Base-by-base conservation (phyloP, 1,284 basidiomycete species). In the Hymenochaete sp. region DNA sequence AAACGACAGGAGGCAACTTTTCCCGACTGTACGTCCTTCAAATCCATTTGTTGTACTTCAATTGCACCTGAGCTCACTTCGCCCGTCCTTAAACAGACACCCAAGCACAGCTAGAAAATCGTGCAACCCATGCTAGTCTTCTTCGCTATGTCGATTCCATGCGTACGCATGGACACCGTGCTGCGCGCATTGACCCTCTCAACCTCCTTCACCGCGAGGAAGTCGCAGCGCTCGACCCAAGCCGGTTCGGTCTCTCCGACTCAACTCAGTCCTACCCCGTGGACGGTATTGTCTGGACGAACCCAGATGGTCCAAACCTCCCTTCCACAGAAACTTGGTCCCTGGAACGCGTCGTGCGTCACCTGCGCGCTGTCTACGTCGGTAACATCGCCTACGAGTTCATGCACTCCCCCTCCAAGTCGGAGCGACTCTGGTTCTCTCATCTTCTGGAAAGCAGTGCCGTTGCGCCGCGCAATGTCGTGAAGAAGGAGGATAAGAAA, bases 361-460 rank as follows among this genome's bases (percentile, higher is more conserved):
- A 87, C 61, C 67, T 93, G 13, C 75, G 80, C 47, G 62, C 68
- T 0, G 72, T 85, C 1, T 93, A 93, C 57, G 83, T 88, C 25
- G 85, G 81, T 3, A 75, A 77, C 21, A 84, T 93, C 54, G 90
- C 85, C 1, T 89, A 91, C 58, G 90, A 93, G 72, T 93, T 84
- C 56, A 89, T 88, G 84, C 84, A 89, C 60, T 82, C 84, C 6
- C 82, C 82, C 0, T 79, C 73, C 41, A 87, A 87, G 64, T 79
- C 77, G 0, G 86, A 89, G 62, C 71, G 85, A 0, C 67, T 85
- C 5, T 92, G 88, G 87, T 91, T 92, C 63, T 82, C 86, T 1
- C 82, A 86, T 56, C 67, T 87, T 13, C 70, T 93, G 9, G 90
- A 93, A 61, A 79, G 79, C 1, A 70, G 75, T 40, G 66, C 65